A percentile compares a stretch with the other conserved stretches of the same genome.
Evolutionary conservation across 179 eudicot species (phyloP).

Genomic region (Beta lomatogona): DNA sequence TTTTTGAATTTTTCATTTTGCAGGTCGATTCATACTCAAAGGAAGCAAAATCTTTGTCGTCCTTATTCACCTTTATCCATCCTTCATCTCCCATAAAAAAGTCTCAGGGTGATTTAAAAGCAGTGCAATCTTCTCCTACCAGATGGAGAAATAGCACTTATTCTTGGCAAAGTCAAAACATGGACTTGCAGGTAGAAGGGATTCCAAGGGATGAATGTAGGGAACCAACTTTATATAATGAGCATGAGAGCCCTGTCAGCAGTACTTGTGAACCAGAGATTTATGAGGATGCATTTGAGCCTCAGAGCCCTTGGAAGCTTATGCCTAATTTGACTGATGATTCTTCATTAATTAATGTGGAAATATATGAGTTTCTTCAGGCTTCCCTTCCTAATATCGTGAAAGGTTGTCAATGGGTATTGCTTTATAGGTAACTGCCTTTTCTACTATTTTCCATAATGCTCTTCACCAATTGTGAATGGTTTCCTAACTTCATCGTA

Average conservation of each 20-base stretch:
- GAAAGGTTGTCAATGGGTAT: conserved; percentile 91
- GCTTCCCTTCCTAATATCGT: conserved; percentile 87
- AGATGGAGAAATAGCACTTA: conserved; percentile 53
- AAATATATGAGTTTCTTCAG: conserved; percentile 70
- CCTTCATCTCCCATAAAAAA: conserved; percentile 45
- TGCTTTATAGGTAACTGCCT: conserved; percentile 78
- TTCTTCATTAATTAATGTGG: conserved; percentile 60
- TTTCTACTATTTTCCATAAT: neutral
- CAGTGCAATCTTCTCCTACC: conserved; percentile 48
- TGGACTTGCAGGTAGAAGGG: conserved; percentile 43
- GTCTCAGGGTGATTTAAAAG: conserved; percentile 38
- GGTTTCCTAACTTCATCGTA: conserved; percentile 17
- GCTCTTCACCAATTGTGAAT: conserved; percentile 13
- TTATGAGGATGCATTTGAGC: conserved; percentile 70
- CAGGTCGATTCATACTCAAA: conserved; percentile 56
- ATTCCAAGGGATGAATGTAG: conserved; percentile 30
- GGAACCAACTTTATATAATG: conserved; percentile 28
- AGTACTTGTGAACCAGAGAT: conserved; percentile 49
- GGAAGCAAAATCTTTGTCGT: conserved; percentile 52
- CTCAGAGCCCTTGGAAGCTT: conserved; percentile 41
- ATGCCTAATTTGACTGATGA: conserved; percentile 70
- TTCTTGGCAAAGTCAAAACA: conserved; percentile 43
- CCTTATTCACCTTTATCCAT: conserved; percentile 53
- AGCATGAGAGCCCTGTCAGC: conserved; percentile 35
- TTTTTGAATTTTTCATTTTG: conserved; percentile 12